These are phyloP conservation scores for Cichorium intybus DNA, from an alignment of 140 eudicot genomes.

Conservation along the genomic window DNA sequence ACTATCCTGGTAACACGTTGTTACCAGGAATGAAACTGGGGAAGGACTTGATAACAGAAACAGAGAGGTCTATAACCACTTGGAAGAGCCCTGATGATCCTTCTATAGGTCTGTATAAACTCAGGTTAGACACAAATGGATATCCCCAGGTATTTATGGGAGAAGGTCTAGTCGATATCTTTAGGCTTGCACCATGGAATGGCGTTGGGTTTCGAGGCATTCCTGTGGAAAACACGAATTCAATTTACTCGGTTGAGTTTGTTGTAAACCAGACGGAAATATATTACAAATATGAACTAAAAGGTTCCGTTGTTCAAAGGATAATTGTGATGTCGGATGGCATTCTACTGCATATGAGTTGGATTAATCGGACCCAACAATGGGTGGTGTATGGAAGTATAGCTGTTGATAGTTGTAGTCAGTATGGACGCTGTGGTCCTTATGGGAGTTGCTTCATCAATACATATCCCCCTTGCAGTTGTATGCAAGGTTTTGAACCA, in stretches of 20 bases:
- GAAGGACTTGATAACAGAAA: not conserved
- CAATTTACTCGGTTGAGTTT: not conserved
- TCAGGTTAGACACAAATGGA: not conserved
- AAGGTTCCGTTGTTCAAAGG: constrained; percentile 12
- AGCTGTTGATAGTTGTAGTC: constrained; percentile 23
- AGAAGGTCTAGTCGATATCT: not conserved
- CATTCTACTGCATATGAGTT: not conserved
- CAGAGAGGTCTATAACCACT: not conserved
- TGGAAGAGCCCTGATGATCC: not conserved
- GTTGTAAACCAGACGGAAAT: constrained; percentile 4
- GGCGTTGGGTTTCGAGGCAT: not conserved
- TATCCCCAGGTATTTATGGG: not conserved
- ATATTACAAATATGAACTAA: constrained; percentile 12
- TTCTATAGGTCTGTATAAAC: not conserved
- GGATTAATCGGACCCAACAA: constrained; percentile 15
- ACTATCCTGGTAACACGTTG: not conserved
- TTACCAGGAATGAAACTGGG: not conserved
- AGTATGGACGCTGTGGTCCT: constrained; percentile 28
- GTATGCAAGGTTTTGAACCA: constrained; percentile 32
- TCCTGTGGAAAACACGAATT: not conserved
- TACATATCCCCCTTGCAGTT: constrained; percentile 22
- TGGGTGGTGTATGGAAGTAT: constrained; percentile 18
- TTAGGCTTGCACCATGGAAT: not conserved
- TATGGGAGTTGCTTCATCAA: constrained; percentile 16
- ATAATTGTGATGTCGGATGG: constrained; percentile 19